Conservation (phyloP, 768 basidiomycete species). For the Pulveroboletus sp. region DNA sequence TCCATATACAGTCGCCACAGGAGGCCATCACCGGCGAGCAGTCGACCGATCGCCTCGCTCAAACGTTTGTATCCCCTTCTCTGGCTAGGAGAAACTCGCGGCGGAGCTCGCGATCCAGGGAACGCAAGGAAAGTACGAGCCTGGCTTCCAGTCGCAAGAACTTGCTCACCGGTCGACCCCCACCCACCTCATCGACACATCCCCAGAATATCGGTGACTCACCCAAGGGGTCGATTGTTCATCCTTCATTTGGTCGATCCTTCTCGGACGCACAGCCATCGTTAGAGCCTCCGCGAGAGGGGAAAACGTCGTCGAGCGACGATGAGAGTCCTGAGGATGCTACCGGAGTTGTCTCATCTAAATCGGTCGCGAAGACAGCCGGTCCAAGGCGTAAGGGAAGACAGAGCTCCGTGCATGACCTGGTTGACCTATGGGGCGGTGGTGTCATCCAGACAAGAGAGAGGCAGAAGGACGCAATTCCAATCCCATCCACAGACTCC, state of each 20-base stretch:
- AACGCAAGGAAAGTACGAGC: constrained; percentile 21
- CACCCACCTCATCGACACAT: constrained; percentile 3
- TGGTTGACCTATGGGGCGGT: constrained; percentile 77
- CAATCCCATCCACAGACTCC: constrained; percentile 17
- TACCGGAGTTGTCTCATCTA: constrained; percentile 24
- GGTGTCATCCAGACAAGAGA: constrained; percentile 42
- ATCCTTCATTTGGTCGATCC: constrained; percentile 10
- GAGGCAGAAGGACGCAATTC: constrained; percentile 31
- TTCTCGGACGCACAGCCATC: constrained; percentile 38
- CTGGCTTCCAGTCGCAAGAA: constrained; percentile 9
- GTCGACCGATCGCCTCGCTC: constrained; percentile 5
- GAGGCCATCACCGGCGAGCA: constrained; percentile 31
- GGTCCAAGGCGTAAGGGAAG: constrained; percentile 42
- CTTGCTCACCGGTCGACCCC: constrained; percentile 2
- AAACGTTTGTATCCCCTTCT: constrained; percentile 16
- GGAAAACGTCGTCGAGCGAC: constrained; percentile 49
- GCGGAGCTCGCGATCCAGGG: constrained; percentile 36
- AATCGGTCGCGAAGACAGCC: constrained; percentile 21
- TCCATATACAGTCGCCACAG: constrained; percentile 29
- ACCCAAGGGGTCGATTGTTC: constrained; percentile 1
- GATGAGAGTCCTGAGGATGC: constrained; percentile 54
- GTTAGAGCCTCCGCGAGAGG: constrained; percentile 21
- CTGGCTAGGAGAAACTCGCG: constrained; percentile 16
- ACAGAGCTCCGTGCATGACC: constrained; percentile 80
- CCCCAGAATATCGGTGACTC: constrained; percentile 7